Base-by-base conservation (phyloP, 371 early-diverging fungal genomes). In the Mortierella sp. region DNA sequence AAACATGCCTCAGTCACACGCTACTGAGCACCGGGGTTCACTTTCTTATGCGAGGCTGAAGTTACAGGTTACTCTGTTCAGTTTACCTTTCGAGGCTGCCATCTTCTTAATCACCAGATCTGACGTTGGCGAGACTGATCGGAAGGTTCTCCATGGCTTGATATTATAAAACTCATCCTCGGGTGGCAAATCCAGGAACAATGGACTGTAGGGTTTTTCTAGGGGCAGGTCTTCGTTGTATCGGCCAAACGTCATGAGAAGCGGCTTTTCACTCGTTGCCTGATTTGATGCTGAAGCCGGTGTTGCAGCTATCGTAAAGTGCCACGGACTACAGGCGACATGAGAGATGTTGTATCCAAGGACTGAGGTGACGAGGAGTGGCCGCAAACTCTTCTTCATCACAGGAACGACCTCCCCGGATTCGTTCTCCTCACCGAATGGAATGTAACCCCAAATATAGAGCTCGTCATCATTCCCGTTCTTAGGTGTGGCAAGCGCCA, bases 291-390 rank as follows among this genome's bases (percentile, higher is more conserved):
- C n/a, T 1, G 60, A 24, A 3, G 49, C 57, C 11, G 65, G 70
- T 6, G 65, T 70, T 0, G 65, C 78, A 0, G 78, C 78, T 21
- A 76, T 50, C 14, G 78, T 76, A 24, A 69, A 76, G 54, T 76
- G 78, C 78, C 78, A 76, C 17, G 78, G 64, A 50, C 78, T 76
- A n/a, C 70, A 76, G 4, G 78, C 78, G 6, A 76, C 57, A 56
- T 76, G 78, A 15, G 64, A 69, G 46, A 76, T 76, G 30, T 65
- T 65, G 46, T 69, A 70, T 31, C 78, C 70, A 2, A 76, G 78
- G 3, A 64, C 65, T 3, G 78, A 65, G 24, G 78, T 65, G 21
- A 76, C 56, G 7, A 76, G 59, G 4, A 76, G 62, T n/a, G 78
- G 78, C 2, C 70, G 70, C 12, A 76, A 49, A 37, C 78, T 70